Conservation (phyloP, 2,329 filamentous ascomycete species). For the Colletotrichum eleusines region DNA sequence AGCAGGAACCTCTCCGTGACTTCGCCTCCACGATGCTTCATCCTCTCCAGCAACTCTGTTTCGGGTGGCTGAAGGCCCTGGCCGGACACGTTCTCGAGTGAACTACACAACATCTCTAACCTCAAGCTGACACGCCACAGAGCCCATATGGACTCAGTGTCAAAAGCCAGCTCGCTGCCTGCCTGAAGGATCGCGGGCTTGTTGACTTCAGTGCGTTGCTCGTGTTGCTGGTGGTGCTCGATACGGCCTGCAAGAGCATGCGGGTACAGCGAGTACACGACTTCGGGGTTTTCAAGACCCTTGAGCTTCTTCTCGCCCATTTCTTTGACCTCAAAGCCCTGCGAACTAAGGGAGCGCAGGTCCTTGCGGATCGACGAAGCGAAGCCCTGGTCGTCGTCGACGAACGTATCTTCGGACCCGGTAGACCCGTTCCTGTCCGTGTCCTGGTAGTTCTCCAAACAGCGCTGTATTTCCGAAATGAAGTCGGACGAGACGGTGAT, state of each 20-base stretch:
- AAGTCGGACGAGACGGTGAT: constrained; percentile 98
- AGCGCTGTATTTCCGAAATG: constrained; percentile 93
- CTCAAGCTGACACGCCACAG: constrained; percentile 91
- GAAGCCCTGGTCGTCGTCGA: constrained; percentile 78
- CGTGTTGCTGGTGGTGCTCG: constrained; percentile 71
- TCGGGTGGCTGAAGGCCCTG: constrained; percentile 81
- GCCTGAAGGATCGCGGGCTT: constrained; percentile 72
- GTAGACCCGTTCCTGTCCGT: constrained; percentile 77
- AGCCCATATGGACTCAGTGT: constrained; percentile 87
- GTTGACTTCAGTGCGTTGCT: constrained; percentile 56
- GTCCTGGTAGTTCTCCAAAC: constrained; percentile 89
- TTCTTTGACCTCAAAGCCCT: constrained; percentile 97
- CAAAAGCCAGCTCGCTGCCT: constrained; percentile 77
- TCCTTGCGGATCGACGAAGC: constrained; percentile 87
- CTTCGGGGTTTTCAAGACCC: constrained; percentile 95
- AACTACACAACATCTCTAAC: constrained; percentile 92
- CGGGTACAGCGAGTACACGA: constrained; percentile 95
- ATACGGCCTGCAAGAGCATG: constrained; percentile 87
- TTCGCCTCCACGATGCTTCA: constrained; percentile 78
- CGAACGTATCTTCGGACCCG: constrained; percentile 76
- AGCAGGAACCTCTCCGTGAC: constrained; percentile 89
- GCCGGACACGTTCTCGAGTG: constrained; percentile 78
- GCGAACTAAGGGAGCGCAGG: constrained; percentile 85
- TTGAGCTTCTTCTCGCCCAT: constrained; percentile 96
- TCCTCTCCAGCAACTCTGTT: constrained; percentile 81